Evolutionary conservation across 495 filamentous ascomycete genomes (phyloP).

Genomic region (Aspergillus asperescens): DNA sequence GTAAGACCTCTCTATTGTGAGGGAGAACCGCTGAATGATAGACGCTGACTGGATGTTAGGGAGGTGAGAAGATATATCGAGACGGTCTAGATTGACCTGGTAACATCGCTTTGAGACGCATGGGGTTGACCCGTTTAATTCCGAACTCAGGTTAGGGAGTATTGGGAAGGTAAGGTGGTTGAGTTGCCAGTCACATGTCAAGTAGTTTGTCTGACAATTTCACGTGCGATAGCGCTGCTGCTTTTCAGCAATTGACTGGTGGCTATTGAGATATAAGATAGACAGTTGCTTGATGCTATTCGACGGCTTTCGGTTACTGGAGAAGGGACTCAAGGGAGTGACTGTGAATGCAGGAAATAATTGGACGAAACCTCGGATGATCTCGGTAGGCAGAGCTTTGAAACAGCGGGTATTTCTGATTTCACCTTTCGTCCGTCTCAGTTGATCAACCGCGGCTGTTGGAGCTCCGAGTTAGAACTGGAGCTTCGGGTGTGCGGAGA

Average conservation of each 20-base stretch:
- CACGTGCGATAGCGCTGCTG: slow-evolving; percentile 8
- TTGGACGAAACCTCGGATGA: neutral
- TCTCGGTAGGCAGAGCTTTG: slow-evolving; percentile 2
- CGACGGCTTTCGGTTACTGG: neutral
- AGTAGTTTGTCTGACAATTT: neutral
- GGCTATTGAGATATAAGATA: neutral
- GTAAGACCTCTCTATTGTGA: slow-evolving; percentile 42
- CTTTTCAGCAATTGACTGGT: neutral
- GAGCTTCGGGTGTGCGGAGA: slow-evolving; percentile 20
- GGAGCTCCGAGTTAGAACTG: slow-evolving; percentile 8
- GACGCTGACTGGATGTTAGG: slow-evolving; percentile 29
- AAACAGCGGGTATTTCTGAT: neutral
- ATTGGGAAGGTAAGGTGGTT: slow-evolving; percentile 9
- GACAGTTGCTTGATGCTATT: neutral
- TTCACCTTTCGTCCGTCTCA: neutral
- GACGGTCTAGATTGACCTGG: slow-evolving; percentile 29
- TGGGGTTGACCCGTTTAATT: slow-evolving; percentile 7
- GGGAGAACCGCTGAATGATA: neutral
- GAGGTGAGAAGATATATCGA: slow-evolving; percentile 50
- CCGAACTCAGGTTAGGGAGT: slow-evolving; percentile 9
- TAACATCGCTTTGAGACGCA: neutral
- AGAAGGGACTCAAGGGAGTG: neutral
- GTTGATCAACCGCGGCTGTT: slow-evolving; percentile 16
- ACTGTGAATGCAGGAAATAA: neutral
- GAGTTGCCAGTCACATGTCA: slow-evolving; percentile 17